Base-by-base conservation (phyloP, 2,329 filamentous ascomycete species). In the Sporothrix variecibatus region DNA sequence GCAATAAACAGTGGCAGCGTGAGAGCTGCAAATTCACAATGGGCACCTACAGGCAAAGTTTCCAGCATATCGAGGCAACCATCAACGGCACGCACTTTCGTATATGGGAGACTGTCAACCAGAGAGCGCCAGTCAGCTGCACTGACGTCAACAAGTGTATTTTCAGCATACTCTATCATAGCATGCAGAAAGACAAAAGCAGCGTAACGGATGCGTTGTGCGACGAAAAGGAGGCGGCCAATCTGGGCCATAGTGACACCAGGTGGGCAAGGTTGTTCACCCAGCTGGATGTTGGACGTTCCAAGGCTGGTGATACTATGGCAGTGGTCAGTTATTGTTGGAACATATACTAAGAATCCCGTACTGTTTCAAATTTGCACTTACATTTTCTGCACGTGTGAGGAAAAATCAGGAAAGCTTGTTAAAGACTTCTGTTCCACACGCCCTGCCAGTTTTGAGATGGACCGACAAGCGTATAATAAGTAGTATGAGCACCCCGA, bases 31-130 rank as follows among this genome's bases (percentile, higher is more conserved):
- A 60, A 60, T 26, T 60, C 56, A 23, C 56, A 60, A 26, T 60
- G 56, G 56, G 56, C 56, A 17, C 56, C 56, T 3, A 60, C 56
- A 3, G 56, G 8, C 9, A 60, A 23, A 2, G 56, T 60, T 12
- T 60, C 56, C 23, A 60, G 56, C 56, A 60, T 60, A 23, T 60
- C 56, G 11, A 60, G 56, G 28, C 56, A 60, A 26, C 56, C 56
- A 15, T 60, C 56, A 3, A 60, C 56, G 11, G 56, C 28, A 17
- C 56, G 56, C 11, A 26, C 26, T 31, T 60, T 60, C 9, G 56
- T 31, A 11, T 60, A 60, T 2, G 56, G 56, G 26, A 60, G 26
- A 23, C 56, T 31, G 56, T 60, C 56, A 2, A 60, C 26, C 11
- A 60, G 26, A 17, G 23, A 3, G 56, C 56, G 56, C 56, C 56